phyloP scores from a whole-genome alignment of 164 flowering plant species.

The Protea cynaroides region DNA sequence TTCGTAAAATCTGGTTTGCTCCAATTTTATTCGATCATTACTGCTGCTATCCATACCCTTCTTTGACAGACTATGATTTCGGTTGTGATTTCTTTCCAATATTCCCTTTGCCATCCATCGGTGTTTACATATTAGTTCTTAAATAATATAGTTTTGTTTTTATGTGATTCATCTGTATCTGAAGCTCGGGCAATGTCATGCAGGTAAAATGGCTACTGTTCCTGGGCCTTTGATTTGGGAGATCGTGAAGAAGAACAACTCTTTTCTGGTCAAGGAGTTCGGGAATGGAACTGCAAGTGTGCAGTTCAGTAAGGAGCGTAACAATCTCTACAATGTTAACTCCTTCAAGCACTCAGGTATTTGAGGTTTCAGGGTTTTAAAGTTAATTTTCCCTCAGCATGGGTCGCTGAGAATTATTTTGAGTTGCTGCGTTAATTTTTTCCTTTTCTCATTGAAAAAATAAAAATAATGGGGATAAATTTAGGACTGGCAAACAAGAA shows the following conservation, averaged over 20 bases:
- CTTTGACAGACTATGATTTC: too few species aligned
- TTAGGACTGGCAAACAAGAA: constrained; percentile 77
- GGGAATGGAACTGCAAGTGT: constrained; percentile 59
- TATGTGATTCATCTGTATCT: neutral
- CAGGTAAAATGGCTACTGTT: constrained; percentile 62
- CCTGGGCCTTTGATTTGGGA: constrained; percentile 89
- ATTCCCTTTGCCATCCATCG: too few species aligned
- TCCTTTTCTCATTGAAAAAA: neutral
- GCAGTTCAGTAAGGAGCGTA: constrained; percentile 74
- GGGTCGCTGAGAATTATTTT: neutral
- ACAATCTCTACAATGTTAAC: constrained; percentile 83
- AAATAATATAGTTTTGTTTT: too few species aligned
- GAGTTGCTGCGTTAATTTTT: neutral
- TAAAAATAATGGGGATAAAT: too few species aligned
- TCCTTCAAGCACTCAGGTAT: constrained; percentile 87
- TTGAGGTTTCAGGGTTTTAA: neutral
- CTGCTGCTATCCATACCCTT: too few species aligned
- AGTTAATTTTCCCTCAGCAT: neutral
- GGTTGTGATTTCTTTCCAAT: too few species aligned
- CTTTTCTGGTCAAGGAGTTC: constrained; percentile 76
- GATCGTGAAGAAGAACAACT: constrained; percentile 91
- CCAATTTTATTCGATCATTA: too few species aligned
- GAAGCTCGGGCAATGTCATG: neutral
- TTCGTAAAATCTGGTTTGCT: too few species aligned
- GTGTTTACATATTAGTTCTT: too few species aligned